These are phyloP conservation scores for Ophiosphaerella korrae DNA, from an alignment of 2,329 filamentous ascomycete species.

Conservation along the genomic window DNA sequence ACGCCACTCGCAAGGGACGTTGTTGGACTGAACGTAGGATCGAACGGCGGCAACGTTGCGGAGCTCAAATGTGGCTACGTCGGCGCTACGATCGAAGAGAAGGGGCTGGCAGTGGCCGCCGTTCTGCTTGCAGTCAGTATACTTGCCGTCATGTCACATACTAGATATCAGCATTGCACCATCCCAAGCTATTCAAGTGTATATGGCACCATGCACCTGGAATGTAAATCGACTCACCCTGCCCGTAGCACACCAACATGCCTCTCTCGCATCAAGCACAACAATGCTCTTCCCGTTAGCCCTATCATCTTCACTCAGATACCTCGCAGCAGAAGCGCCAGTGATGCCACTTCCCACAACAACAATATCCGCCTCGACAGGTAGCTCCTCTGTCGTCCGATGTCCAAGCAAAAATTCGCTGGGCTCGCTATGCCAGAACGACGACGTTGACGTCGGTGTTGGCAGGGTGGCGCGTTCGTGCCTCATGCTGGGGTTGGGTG, in stretches of 20 bases:
- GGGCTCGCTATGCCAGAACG: slow-evolving; percentile 76
- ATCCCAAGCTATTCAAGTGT: neutral
- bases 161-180: neutral
- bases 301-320: slow-evolving; percentile 56
- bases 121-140: slow-evolving; percentile 44
- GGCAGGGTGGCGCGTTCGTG: slow-evolving; percentile 57
- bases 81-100: slow-evolving; percentile 64
- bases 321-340: slow-evolving; percentile 72
- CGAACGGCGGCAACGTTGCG: slow-evolving; percentile 67
- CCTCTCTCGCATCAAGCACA: slow-evolving; percentile 78
- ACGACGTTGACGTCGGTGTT: slow-evolving; percentile 63
- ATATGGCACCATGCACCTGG: neutral
- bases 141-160: no score
- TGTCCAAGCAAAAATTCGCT: slow-evolving; percentile 69
- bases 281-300: slow-evolving; percentile 61
- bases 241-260: slow-evolving; percentile 84
- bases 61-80: slow-evolving; percentile 73
- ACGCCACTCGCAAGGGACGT: slow-evolving; percentile 73
- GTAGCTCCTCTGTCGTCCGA: slow-evolving; percentile 67
- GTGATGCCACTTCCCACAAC: slow-evolving; percentile 79
- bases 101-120: slow-evolving; percentile 74
- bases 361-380: slow-evolving; percentile 68
- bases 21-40: slow-evolving; percentile 60
- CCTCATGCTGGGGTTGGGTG: slow-evolving; percentile 29
- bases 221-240: slow-evolving; percentile 57